A percentile compares a stretch with the other conserved stretches of the same genome.
phyloP scores from a whole-genome alignment of 352 stramenopile genomes.

The Phytopythium delawarense region DNA sequence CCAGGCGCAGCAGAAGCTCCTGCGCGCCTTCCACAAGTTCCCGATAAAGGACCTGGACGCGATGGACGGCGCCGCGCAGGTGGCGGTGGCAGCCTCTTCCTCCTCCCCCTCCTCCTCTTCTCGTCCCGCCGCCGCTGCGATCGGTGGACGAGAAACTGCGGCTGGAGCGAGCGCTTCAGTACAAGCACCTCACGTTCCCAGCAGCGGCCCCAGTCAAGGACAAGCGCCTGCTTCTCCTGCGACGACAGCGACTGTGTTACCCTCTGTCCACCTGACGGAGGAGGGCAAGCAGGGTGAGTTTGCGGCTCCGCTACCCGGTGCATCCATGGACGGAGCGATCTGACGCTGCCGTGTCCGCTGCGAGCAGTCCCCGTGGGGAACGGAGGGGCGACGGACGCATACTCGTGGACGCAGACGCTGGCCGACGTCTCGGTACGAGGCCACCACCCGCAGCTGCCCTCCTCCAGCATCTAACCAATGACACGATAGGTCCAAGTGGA shows the following conservation, averaged over 20 bases:
- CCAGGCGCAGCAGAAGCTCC: slow-evolving; percentile 52
- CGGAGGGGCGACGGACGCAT: slow-evolving; percentile 81
- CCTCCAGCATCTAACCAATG: not conserved
- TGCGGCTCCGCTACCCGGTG: not conserved
- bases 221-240: not conserved
- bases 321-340: not conserved
- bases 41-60: slow-evolving; percentile 53
- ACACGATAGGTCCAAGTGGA: slow-evolving; percentile 73
- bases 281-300: slow-evolving; percentile 67
- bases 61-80: not conserved
- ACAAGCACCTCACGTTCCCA: not conserved
- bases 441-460: not conserved
- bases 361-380: slow-evolving; percentile 86
- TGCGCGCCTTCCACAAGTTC: slow-evolving; percentile 63
- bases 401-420: slow-evolving; percentile 98
- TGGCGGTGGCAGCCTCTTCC: too few relatives aligned
- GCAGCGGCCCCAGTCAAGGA: too few relatives aligned
- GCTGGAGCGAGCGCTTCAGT: too few relatives aligned
- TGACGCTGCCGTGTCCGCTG: not conserved
- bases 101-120: too few relatives aligned
- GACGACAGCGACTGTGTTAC: not conserved
- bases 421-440: slow-evolving; percentile 88
- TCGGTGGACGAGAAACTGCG: too few relatives aligned
- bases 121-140: too few relatives aligned
- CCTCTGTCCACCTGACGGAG: slow-evolving; percentile 33